Conservation (phyloP, 352 stramenopile genomes). For the Phytophthora syringae region DNA sequence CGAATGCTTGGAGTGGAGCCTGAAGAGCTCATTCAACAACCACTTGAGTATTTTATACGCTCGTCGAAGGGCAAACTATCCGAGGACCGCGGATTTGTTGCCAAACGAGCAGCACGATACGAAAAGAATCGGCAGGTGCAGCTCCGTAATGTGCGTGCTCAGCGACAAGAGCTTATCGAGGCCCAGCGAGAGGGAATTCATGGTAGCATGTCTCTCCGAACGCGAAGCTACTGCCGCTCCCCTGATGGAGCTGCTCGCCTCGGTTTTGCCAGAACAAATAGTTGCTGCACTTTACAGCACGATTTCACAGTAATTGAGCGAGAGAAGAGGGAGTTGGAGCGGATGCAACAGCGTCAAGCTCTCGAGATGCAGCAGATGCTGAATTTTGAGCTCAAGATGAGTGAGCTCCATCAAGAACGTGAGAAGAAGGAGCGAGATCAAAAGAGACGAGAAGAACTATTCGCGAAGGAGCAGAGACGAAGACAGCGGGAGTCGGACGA, state of each 20-base stretch:
- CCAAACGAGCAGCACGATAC: constrained; percentile 64
- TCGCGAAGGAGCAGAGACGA: constrained; percentile 43
- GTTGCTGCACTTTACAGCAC: constrained; percentile 17
- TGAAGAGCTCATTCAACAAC: constrained; percentile 62
- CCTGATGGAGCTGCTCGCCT: constrained; percentile 33
- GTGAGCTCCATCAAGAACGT: constrained; percentile 57
- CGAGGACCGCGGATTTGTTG: constrained; percentile 46
- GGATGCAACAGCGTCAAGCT: constrained; percentile 72
- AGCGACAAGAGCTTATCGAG: constrained; percentile 67
- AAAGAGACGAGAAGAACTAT: constrained; percentile 50
- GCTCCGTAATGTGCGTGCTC: constrained; percentile 53
- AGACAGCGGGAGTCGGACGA: constrained; percentile 67
- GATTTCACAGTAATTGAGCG: constrained; percentile 70
- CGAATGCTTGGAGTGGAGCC: constrained; percentile 76
- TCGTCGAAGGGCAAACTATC: constrained; percentile 14
- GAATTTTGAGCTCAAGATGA: constrained; percentile 69
- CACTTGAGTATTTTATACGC: constrained; percentile 65
- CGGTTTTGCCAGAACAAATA: constrained; percentile 10
- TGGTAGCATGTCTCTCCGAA: constrained; percentile 57
- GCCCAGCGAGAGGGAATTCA: constrained; percentile 51
- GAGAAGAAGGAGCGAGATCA: constrained; percentile 59
- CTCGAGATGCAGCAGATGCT: constrained; percentile 80
- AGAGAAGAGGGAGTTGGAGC: constrained; percentile 71
- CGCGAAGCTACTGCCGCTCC: constrained; percentile 65
- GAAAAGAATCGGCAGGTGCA: constrained; percentile 64